Base-by-base conservation (phyloP, 306 rosid genomes). In the Cicer cuneatum region DNA sequence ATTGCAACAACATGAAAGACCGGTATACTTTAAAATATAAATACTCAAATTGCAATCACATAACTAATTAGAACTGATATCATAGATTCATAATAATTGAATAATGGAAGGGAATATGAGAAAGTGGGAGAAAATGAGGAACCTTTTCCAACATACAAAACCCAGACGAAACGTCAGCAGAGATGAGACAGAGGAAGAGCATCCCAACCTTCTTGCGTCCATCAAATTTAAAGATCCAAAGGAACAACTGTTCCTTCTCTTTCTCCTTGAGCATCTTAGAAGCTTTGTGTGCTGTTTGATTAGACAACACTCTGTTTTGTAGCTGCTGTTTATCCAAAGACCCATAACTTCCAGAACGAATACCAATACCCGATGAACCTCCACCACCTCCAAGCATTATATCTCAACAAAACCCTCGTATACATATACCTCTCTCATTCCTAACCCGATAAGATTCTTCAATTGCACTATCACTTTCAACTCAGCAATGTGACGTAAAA, bases 251-350 rank as follows among this genome's bases (percentile, higher is more conserved):
- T 66, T 91, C 98, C 80, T 85, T 93, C 61, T 91, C 98, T 89
- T 93, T 93, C 56, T 90, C 97, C 90, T 90, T 93, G 5, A 83
- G 52, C 97, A 91, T 93, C 83, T 93, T 93, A 1, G 87, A 79
- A 79, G 91, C 82, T 71, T 93, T 93, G 1, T 92, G 73, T 24
- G 83, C 58, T 33, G 83, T 15, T 86, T 66, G 95, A 72, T 86
- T 72, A 7, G 87, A 85, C 71, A 69, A 64, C 33, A 82, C 66
- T 56, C 84, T 86, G 70, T 73, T 92, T 72, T 72, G 85, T 57
- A 75, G 19, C 83, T 92, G 94, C 81, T 92, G 92, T 66, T 89
- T 89, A 72, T 88, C 96, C 85, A 88, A 81, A 73, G 96, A 85
- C 60, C 93, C 96, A 75, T 88, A 93, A 87, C 98, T 93, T 52